These are phyloP conservation scores for Isabelozyma pseudorhagii DNA, from an alignment of 805 yeast genomes.

Conservation along the genomic window DNA sequence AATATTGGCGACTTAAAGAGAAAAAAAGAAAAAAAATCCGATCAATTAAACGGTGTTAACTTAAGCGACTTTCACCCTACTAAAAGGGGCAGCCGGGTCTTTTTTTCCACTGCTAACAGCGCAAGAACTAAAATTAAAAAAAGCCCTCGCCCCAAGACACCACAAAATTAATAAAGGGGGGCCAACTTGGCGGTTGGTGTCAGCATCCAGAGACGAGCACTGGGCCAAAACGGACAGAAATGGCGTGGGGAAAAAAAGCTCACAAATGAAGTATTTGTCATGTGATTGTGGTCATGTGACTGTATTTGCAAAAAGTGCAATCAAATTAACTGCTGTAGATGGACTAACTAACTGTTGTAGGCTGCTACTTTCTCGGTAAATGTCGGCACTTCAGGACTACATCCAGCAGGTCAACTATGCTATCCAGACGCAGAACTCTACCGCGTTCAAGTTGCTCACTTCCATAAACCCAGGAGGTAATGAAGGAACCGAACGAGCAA, in stretches of 20 bases:
- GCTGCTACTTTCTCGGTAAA: not conserved
- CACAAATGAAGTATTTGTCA: no score
- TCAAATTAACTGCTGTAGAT: no score
- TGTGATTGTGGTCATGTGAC: no score
- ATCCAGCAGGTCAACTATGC: slow-evolving; percentile 19
- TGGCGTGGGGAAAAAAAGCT: no score
- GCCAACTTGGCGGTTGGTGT: not conserved
- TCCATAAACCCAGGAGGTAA: slow-evolving; percentile 32
- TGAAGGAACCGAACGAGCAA: slow-evolving; percentile 28
- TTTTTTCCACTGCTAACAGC: not conserved
- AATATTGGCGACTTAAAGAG: no score
- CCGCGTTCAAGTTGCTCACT: slow-evolving; percentile 18
- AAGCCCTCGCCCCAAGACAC: not conserved
- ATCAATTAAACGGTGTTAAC: no score
- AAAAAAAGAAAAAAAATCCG: no score
- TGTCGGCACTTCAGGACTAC: slow-evolving; percentile 9
- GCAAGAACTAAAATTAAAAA: no score
- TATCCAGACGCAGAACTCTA: slow-evolving; percentile 13
- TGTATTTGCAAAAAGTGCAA: no score
- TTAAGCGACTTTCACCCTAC: not conserved
- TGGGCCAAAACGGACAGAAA: no score
- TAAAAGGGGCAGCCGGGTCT: not conserved
- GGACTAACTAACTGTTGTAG: no score
- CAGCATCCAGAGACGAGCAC: no score
- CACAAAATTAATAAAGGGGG: not conserved